Base-by-base conservation (phyloP, 2,329 filamentous ascomycete genomes). In the Aureobasidium sp. region DNA sequence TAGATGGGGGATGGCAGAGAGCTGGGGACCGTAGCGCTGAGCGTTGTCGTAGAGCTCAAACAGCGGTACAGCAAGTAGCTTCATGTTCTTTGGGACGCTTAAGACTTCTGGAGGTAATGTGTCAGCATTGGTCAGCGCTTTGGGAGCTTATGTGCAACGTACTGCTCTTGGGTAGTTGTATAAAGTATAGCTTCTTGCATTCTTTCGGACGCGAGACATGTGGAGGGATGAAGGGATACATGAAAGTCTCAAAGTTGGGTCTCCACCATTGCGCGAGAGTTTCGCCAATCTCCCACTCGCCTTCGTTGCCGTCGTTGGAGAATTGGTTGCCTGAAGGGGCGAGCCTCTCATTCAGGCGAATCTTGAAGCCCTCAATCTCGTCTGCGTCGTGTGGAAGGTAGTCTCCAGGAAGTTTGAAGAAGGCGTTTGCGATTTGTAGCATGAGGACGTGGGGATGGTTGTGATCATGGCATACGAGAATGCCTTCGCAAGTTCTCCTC, bases 21-120 rank as follows among this genome's bases (percentile, higher is more conserved):
- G 85, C 73, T 99, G 94, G 5, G 94, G 94, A 0, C 94, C 94
- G 73, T 99, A 99, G 63, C 94, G 83, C 13, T 88, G 89, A 0
- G 91, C 96, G 76, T 99, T 99, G 71, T 99, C 94, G 79, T 99
- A 99, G 42, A 99, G 85, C 77, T 99, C 94, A 76, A 97, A 97
- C 0, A 99, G 82, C 0, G 94, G 94, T 1, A 99, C 94, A 1
- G 94, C 94, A 44, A 99, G 87, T 29, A 99, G 86, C 75, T 99
- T 99, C 94, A 99, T 97, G 77, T 99, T 99, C 79, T 99, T 99
- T 0, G 94, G 94, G 9, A 99, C 94, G 70, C 90, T 95, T 47
- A 99, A 83, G 15, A 97, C 89, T 78, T 97, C 91, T 96, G 73
- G 61, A 55, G 2, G n/a, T 34, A 6, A 25, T n/a, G 36, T 34